A percentile compares a stretch with the other conserved stretches of the same genome.
phyloP scores from a whole-genome alignment of 164 flowering plant genomes.

The Santalum album region DNA sequence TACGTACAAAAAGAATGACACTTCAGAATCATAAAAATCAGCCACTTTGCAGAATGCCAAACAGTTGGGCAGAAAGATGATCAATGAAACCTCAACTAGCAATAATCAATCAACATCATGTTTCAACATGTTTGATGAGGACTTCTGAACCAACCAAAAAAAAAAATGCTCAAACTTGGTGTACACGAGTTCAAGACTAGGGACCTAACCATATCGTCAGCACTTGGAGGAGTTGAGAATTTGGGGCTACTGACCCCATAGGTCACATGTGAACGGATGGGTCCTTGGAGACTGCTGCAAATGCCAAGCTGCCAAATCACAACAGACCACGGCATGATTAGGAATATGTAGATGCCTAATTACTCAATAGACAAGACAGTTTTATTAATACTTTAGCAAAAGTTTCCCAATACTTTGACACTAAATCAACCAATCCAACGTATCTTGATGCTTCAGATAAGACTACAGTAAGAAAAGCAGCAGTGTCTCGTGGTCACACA shows the following conservation, averaged over 20 bases:
- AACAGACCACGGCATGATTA: neutral
- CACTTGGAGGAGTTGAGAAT: neutral
- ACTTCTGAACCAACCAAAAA: neutral
- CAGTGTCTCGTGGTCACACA: too few relatives aligned
- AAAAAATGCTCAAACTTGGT: neutral
- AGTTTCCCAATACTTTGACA: neutral
- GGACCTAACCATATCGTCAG: neutral
- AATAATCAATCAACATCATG: too few relatives aligned
- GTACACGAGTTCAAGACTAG: neutral
- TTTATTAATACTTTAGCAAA: neutral
- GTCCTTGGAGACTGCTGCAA: neutral
- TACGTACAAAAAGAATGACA: too few relatives aligned
- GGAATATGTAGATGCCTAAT: too few relatives aligned
- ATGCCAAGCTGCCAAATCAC: neutral
- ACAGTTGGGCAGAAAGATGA: too few relatives aligned
- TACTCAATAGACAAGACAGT: neutral
- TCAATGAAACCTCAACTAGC: too few relatives aligned
- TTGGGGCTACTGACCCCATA: neutral
- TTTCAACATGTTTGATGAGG: too few relatives aligned
- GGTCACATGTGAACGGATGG: neutral
- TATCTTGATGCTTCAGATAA: neutral
- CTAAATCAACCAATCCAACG: neutral
- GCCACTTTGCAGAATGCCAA: too few relatives aligned
- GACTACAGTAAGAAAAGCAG: neutral
- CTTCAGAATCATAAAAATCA: too few relatives aligned